These are phyloP conservation scores for Cichorium intybus DNA, from an alignment of 140 eudicot genomes.

Conservation along the genomic window DNA sequence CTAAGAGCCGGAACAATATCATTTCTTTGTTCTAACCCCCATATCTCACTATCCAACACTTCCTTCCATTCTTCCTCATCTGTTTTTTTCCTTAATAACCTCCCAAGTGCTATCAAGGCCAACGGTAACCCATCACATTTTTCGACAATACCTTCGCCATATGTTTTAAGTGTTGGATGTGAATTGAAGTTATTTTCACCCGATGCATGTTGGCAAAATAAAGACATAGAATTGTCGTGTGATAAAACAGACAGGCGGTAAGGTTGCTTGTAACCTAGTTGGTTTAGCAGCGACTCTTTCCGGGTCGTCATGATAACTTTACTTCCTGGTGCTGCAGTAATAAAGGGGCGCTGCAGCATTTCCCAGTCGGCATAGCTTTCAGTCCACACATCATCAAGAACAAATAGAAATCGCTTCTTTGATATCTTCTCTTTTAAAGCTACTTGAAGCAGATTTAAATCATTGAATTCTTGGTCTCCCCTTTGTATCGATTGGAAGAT, in stretches of 20 bases:
- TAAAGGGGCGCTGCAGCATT: neutral
- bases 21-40: neutral
- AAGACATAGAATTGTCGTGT: neutral
- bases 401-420: neutral
- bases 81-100: neutral
- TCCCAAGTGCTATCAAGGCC: neutral
- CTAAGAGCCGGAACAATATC: neutral
- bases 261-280: neutral
- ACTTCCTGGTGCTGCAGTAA: neutral
- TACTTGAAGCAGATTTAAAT: neutral
- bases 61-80: neutral
- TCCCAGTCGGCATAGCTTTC: neutral
- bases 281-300: neutral
- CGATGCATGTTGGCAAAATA: neutral
- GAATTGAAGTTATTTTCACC: neutral
- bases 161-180: neutral
- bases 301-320: neutral
- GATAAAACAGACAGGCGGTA: neutral
- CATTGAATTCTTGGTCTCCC: neutral
- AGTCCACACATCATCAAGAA: neutral
- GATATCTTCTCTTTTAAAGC: neutral
- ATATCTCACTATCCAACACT: neutral
- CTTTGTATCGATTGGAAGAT: neutral
- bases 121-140: neutral
- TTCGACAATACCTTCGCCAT: neutral